Base-by-base conservation (phyloP, 305 asterid species). In the Salvia sclarea region DNA sequence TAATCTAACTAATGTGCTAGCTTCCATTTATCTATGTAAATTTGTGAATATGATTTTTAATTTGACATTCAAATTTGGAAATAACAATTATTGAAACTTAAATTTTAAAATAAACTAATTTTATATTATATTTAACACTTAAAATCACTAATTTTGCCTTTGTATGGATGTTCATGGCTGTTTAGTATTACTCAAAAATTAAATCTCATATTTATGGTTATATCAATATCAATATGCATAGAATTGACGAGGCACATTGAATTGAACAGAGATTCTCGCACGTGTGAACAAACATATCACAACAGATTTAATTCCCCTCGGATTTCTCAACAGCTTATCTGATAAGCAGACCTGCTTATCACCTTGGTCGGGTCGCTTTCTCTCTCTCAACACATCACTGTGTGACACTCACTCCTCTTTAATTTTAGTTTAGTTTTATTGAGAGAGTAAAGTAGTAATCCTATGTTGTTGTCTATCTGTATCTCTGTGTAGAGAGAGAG, bases 351-450 rank as follows among this genome's bases (percentile, higher is more conserved):
- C 0, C 0, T 0, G 1, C 83, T 43, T 75, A 78, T 81, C 85
- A 3, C 55, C 14, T 52, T 16, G 67, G 49, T 20, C 47, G 66
- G 58, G 68, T 75, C 78, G 63, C 50, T 75, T 67, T 75, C 73
- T 43, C 41, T 0, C 41, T 22, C 65, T 17, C 38, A 33, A 33
- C 9, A 43, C 8, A 3, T n/a, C 28, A 18, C 59, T 58, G n/a
- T n/a, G n/a, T n/a, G 61, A 25, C 61, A 13, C 3, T 9, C 31
- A 43, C 10, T 5, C 59, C 12, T 53, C n/a, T 24, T 12, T 5
- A 28, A 28, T 28, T 28, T 28, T 3, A 3, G n/a, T n/a, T 5
- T n/a, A 12, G 4, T n/a, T 50, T 49, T 49, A 49, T 5, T 49
- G 31, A 20, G 31, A 8, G 56, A 49, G 6, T 30, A 4, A 30